phyloP scores from a whole-genome alignment of 202 grass and related monocot genomes.

The Dendrocalamus latiflorus region DNA sequence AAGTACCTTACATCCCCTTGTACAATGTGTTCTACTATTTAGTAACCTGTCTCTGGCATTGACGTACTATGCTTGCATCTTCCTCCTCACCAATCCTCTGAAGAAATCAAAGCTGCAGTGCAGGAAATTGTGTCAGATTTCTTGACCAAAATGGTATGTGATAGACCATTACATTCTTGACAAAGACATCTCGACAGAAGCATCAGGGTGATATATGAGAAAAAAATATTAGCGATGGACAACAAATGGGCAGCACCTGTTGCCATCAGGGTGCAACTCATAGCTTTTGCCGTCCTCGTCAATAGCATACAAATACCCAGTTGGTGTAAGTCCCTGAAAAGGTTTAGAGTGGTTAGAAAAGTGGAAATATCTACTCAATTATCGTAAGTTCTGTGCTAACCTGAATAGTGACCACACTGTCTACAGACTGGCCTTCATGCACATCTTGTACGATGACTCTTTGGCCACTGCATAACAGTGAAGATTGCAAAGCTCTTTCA shows the following conservation, averaged over 20 bases:
- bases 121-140: slow-evolving; percentile 24
- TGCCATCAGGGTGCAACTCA: slow-evolving; percentile 88
- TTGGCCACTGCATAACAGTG: slow-evolving; percentile 60
- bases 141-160: neutral
- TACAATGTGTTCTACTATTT: slow-evolving; percentile 17
- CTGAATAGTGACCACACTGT: slow-evolving; percentile 60
- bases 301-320: slow-evolving; percentile 74
- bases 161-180: neutral
- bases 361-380: neutral
- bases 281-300: slow-evolving; percentile 55
- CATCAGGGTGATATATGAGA: neutral
- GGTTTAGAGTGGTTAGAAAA: neutral
- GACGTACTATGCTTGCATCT: slow-evolving; percentile 34
- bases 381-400: slow-evolving; percentile 24
- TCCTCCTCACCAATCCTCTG: slow-evolving; percentile 80
- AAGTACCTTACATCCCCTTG: neutral
- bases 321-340: slow-evolving; percentile 63
- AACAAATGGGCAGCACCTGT: slow-evolving; percentile 35
- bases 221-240: neutral
- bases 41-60: neutral
- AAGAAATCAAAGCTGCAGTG: slow-evolving; percentile 93
- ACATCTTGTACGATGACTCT: slow-evolving; percentile 68
- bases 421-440: slow-evolving; percentile 34
- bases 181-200: neutral
- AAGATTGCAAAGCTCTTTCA: neutral